Evolutionary conservation across 176 grass and related monocot species (phyloP).

Genomic region (Zea luxurians): DNA sequence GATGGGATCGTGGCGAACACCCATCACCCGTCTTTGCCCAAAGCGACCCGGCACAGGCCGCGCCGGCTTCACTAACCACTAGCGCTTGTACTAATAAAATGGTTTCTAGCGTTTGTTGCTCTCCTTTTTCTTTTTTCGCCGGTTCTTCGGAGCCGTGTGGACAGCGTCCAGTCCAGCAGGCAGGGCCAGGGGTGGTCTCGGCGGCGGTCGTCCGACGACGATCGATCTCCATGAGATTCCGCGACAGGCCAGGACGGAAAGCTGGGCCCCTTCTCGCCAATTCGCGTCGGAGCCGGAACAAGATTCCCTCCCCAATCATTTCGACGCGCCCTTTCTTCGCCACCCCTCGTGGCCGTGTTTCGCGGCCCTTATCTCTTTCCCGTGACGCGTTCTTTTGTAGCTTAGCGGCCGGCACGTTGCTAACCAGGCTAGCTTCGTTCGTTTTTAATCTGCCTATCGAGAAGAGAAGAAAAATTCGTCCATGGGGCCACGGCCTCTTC

Average conservation of each 20-base stretch:
- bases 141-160: constrained; percentile 13
- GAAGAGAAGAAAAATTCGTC: too few relatives aligned
- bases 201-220: not conserved
- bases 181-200: too few relatives aligned
- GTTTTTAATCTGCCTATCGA: not conserved
- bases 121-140: constrained; percentile 28
- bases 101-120: constrained; percentile 35
- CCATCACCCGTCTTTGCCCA: constrained; percentile 10
- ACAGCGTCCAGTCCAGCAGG: not conserved
- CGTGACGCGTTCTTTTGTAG: constrained; percentile 36
- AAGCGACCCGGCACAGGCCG: constrained; percentile 16
- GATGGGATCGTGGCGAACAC: constrained; percentile 30
- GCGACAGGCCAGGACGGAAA: constrained; percentile 39
- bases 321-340: constrained; percentile 23
- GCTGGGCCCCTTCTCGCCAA: constrained; percentile 32
- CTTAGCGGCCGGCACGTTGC: constrained; percentile 36
- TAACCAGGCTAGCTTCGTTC: not conserved
- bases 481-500: not conserved
- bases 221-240: constrained; percentile 33
- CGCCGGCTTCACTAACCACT: not conserved
- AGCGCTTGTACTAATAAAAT: not conserved
- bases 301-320: constrained; percentile 49
- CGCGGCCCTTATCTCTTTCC: constrained; percentile 3
- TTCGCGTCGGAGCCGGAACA: constrained; percentile 10
- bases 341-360: constrained; percentile 14